A percentile compares a stretch with the other conserved stretches of the same genome.
Evolutionary conservation across 768 basidiomycete genomes (phyloP).

Genomic region (Lactifluus subvellereus): DNA sequence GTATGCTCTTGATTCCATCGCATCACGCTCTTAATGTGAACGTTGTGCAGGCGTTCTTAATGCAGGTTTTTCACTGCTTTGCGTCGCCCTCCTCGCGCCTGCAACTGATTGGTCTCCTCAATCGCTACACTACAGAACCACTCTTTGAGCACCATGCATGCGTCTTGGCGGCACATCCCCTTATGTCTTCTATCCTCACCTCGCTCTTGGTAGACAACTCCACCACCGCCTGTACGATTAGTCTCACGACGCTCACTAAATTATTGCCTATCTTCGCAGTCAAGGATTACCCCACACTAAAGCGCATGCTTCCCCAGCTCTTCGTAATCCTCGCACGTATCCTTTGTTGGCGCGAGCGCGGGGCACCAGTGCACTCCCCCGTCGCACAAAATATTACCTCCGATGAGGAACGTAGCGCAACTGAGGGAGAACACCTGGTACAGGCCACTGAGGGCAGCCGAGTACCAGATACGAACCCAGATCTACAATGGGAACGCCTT

Average conservation of each 20-base stretch:
- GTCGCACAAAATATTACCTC: constrained; percentile 9
- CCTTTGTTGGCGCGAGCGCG: constrained; percentile 67
- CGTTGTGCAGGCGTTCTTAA: constrained; percentile 55
- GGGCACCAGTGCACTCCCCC: constrained; percentile 22
- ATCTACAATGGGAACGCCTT: constrained; percentile 63
- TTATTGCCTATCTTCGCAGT: constrained; percentile 71
- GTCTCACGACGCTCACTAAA: constrained; percentile 59
- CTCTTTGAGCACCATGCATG: constrained; percentile 45
- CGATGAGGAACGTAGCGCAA: not conserved
- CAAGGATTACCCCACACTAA: constrained; percentile 50
- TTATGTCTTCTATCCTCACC: constrained; percentile 57
- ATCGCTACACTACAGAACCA: constrained; percentile 51
- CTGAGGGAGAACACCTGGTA: constrained; percentile 15
- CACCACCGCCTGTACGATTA: constrained; percentile 60
- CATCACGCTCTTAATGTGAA: not conserved
- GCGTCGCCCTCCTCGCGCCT: constrained; percentile 53
- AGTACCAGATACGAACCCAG: constrained; percentile 37
- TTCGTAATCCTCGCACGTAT: constrained; percentile 63
- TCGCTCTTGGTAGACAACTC: constrained; percentile 73
- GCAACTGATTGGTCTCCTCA: constrained; percentile 63
- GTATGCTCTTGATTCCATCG: constrained; percentile 39
- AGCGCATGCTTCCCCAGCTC: constrained; percentile 54
- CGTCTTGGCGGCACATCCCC: constrained; percentile 52
- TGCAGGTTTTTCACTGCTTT: constrained; percentile 61
- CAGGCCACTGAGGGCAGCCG: constrained; percentile 7